A percentile compares a stretch with the other conserved stretches of the same genome.
phyloP scores from a whole-genome alignment of 768 basidiomycete species.

The Hysterangium stoloniferum region DNA sequence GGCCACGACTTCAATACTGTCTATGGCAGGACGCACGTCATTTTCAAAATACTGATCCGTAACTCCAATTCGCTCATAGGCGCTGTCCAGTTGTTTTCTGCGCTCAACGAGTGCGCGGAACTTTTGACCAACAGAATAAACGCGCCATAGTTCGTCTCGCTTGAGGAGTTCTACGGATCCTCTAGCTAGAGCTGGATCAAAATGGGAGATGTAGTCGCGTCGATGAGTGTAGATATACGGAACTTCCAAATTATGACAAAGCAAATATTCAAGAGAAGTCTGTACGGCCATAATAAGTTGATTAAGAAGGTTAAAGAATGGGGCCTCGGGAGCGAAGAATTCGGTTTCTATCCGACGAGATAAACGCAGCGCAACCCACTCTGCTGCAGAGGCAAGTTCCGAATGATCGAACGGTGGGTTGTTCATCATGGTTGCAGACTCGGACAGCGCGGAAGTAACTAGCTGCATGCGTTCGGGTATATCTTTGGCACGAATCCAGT shows the following conservation, averaged over 20 bases:
- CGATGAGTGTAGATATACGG: constrained; percentile 94
- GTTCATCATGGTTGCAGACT: constrained; percentile 49
- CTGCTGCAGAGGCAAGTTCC: constrained; percentile 73
- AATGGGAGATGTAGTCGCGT: constrained; percentile 81
- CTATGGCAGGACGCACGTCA: constrained; percentile 56
- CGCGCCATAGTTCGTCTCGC: constrained; percentile 83
- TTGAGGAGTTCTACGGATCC: constrained; percentile 64
- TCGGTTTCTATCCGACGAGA: constrained; percentile 63
- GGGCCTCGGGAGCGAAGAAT: constrained; percentile 62
- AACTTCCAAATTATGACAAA: constrained; percentile 85
- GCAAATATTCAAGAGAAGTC: constrained; percentile 70
- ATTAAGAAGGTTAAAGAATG: constrained; percentile 49
- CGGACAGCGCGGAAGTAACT: constrained; percentile 74
- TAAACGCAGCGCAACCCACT: constrained; percentile 81
- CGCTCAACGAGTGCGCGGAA: constrained; percentile 83
- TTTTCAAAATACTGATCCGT: constrained; percentile 71
- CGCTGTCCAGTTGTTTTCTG: constrained; percentile 47
- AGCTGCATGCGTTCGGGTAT: constrained; percentile 96
- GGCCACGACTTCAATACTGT: constrained; percentile 81
- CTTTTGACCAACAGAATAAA: constrained; percentile 81
- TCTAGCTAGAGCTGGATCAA: constrained; percentile 58
- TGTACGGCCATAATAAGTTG: constrained; percentile 75
- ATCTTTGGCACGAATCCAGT: constrained; percentile 82
- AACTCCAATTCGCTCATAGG: constrained; percentile 61
- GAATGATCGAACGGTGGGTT: constrained; percentile 59